Evolutionary conservation across 257 asterid genomes (phyloP).

Genomic region (Rehmannia glutinosa): DNA sequence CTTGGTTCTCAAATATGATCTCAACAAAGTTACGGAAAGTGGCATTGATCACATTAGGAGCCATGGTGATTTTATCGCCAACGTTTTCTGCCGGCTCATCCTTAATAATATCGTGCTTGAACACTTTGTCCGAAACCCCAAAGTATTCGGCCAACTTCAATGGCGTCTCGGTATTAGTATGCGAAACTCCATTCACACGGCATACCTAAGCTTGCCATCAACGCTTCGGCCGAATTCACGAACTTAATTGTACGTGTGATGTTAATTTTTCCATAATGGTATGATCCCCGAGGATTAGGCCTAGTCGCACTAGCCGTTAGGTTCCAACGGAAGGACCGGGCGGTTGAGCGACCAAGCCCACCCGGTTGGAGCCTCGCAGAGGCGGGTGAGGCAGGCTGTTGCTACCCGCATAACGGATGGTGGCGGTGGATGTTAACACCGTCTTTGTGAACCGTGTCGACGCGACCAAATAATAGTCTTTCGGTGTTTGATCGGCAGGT

Average conservation of each 20-base stretch:
- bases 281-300: conserved; percentile 85
- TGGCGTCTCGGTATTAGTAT: conserved; percentile 45
- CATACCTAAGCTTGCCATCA: conserved; percentile 54
- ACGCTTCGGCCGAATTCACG: conserved; percentile 24
- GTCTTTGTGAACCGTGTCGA: conserved; percentile 51
- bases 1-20: conserved; percentile 48
- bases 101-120: conserved; percentile 38
- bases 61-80: conserved; percentile 20
- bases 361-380: conserved; percentile 41
- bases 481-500: conserved; percentile 39
- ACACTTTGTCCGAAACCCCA: conserved; percentile 35
- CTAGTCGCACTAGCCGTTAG: conserved; percentile 76
- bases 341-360: conserved; percentile 69
- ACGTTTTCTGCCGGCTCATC: conserved; percentile 31
- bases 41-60: conserved; percentile 36
- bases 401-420: conserved; percentile 37
- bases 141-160: conserved; percentile 58
- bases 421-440: conserved; percentile 25
- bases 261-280: conserved; percentile 69
- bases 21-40: conserved; percentile 47
- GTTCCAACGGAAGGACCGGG: conserved; percentile 56
- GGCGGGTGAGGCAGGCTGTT: conserved; percentile 23
- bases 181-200: conserved; percentile 61
- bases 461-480: conserved; percentile 43
- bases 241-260: conserved; percentile 65